phyloP scores from a whole-genome alignment of 257 asterid species.

The Cordia subcordata region DNA sequence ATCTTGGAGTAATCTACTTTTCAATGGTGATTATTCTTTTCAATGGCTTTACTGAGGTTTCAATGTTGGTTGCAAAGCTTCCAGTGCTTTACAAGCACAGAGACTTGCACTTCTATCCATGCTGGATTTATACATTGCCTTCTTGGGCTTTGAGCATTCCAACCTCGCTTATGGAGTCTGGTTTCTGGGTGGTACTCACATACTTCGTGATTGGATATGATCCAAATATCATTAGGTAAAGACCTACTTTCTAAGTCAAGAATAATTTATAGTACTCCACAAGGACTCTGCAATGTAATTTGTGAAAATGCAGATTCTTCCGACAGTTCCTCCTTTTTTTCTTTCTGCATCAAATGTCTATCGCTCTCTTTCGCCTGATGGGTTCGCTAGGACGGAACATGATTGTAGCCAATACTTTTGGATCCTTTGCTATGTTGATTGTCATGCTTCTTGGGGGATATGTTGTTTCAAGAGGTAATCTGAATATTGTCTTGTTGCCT shows the following conservation, averaged over 20 bases:
- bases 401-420: conserved; percentile 97
- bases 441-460: conserved; percentile 95
- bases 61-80: conserved; percentile 91
- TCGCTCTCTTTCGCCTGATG: conserved; percentile 82
- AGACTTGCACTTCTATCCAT: conserved; percentile 83
- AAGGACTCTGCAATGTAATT: conserved; percentile 1
- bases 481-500: background rate
- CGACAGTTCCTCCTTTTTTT: conserved; percentile 72
- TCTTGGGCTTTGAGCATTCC: conserved; percentile 90
- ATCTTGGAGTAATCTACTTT: conserved; percentile 76
- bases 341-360: conserved; percentile 90
- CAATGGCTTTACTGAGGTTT: conserved; percentile 93
- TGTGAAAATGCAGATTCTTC: conserved; percentile 53
- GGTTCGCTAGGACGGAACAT: conserved; percentile 91
- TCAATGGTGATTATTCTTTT: conserved; percentile 88
- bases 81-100: conserved; percentile 92
- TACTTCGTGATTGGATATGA: conserved; percentile 88
- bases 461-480: conserved; percentile 87
- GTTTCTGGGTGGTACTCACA: conserved; percentile 87
- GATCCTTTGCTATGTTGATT: conserved; percentile 92
- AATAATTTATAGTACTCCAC: background rate
- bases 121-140: conserved; percentile 93
- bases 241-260: background rate
- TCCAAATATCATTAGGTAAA: conserved; percentile 78
- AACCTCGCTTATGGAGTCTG: conserved; percentile 76